phyloP scores from a whole-genome alignment of 192 early-diverging fungal species.

The Coemansia sp. region DNA sequence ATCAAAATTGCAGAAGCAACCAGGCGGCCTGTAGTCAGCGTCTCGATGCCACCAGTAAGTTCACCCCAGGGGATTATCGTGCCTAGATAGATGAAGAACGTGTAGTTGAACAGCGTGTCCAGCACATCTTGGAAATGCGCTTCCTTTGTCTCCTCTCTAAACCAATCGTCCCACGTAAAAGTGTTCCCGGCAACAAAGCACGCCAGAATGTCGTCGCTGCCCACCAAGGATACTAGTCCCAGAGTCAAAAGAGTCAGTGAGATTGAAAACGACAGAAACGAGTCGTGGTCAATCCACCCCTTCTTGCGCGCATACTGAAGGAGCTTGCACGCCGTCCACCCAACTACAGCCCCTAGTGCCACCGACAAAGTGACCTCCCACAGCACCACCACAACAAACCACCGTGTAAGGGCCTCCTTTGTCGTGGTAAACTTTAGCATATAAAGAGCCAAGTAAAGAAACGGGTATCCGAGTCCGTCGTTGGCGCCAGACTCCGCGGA shows the following conservation, averaged over 20 bases:
- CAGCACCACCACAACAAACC: conserved; percentile 63
- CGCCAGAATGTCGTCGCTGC: conserved; percentile 66
- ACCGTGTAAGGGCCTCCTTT: conserved; percentile 57
- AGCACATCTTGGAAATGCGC: conserved; percentile 86
- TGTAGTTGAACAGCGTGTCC: conserved; percentile 79
- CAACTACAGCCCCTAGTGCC: conserved; percentile 66
- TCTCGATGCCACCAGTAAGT: conserved; percentile 48
- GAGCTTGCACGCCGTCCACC: conserved; percentile 58
- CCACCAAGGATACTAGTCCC: conserved; percentile 63
- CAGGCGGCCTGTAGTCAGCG: conserved; percentile 60
- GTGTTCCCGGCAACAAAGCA: conserved; percentile 70
- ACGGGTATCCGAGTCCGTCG: conserved; percentile 77
- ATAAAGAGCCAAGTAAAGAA: conserved; percentile 68
- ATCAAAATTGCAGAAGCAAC: conserved; percentile 60
- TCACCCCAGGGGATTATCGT: conserved; percentile 64
- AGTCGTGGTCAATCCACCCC: conserved; percentile 78
- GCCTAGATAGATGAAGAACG: conserved; percentile 83
- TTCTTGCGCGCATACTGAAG: conserved; percentile 61
- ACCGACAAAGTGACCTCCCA: conserved; percentile 71
- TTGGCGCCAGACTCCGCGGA: conserved; percentile 79
- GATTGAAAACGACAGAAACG: conserved; percentile 73
- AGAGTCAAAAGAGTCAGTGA: conserved; percentile 64
- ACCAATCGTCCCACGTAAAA: conserved; percentile 87
- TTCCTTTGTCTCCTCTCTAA: conserved; percentile 69
- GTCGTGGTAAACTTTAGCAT: conserved; percentile 50